Percentiles rank a stretch among this genome's conserved stretches.
Evolutionary conservation across 1,284 basidiomycete genomes (phyloP).

Genomic region (Ganoderma lingzhi): DNA sequence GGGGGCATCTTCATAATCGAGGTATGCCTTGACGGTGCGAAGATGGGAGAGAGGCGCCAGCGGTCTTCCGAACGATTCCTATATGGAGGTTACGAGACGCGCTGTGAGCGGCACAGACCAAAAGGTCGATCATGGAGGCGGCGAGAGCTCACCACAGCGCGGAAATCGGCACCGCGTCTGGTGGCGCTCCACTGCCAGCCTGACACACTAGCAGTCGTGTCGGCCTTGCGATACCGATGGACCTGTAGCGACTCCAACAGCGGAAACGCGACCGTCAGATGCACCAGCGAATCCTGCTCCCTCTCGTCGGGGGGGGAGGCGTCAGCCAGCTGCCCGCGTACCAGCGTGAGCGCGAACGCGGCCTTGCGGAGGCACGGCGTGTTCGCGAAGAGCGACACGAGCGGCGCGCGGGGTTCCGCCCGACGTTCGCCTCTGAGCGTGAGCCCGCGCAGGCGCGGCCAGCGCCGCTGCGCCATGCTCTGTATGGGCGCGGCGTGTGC

Average conservation of each 20-base stretch:
- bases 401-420: background rate
- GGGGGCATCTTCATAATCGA: too few relatives aligned
- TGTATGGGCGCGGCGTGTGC: conserved; percentile 4
- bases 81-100: too few relatives aligned
- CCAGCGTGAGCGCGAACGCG: background rate
- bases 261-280: background rate
- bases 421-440: background rate
- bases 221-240: background rate
- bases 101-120: too few relatives aligned
- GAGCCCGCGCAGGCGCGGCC: conserved; percentile 14
- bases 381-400: conserved; percentile 6
- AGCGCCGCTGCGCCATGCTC: background rate
- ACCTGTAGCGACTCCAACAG: background rate
- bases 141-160: too few relatives aligned
- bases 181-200: too few relatives aligned
- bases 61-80: too few relatives aligned
- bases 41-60: too few relatives aligned
- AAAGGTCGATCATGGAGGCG: too few relatives aligned
- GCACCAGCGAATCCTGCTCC: background rate
- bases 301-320: background rate
- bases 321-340: background rate
- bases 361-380: conserved; percentile 2
- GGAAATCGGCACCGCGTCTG: too few relatives aligned
- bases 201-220: too few relatives aligned
- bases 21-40: too few relatives aligned